Conservation (phyloP, 1,284 basidiomycete genomes). For the Mrakiaceae sp. region DNA sequence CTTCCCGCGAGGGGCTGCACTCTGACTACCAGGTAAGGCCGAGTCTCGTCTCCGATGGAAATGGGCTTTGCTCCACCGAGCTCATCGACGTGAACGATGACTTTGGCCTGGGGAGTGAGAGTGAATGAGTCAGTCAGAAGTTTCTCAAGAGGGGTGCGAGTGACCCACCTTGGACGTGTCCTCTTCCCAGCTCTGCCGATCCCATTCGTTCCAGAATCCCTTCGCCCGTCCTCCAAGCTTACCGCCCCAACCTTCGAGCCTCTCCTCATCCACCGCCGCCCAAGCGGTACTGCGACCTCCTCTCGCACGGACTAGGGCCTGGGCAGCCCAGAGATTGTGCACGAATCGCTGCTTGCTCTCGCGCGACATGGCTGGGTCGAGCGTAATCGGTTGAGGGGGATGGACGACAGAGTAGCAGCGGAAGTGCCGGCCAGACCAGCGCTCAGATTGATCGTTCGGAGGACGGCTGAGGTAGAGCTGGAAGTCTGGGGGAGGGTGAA, state of each 20-base stretch:
- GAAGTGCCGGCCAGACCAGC: conserved; percentile 48
- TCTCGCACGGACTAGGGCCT: conserved; percentile 62
- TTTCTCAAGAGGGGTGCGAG: not conserved
- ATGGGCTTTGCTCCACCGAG: conserved; percentile 59
- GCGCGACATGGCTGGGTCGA: conserved; percentile 52
- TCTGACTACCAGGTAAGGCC: conserved; percentile 61
- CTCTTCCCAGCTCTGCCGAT: conserved; percentile 58
- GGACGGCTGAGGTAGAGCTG: conserved; percentile 71
- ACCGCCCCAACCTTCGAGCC: conserved; percentile 42
- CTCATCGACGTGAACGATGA: conserved; percentile 70
- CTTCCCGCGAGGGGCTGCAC: conserved; percentile 71
- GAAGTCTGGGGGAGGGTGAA: conserved; percentile 48
- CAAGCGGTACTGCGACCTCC: conserved; percentile 42
- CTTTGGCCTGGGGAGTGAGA: conserved; percentile 52
- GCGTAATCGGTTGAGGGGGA: conserved; percentile 51
- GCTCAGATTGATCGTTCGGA: conserved; percentile 63
- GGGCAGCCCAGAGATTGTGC: conserved; percentile 71
- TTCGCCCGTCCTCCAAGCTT: conserved; percentile 48
- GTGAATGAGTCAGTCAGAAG: not conserved
- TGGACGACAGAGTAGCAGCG: conserved; percentile 60
- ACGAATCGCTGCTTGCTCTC: conserved; percentile 69
- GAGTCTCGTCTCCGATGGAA: conserved; percentile 52
- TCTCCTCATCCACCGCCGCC: conserved; percentile 45
- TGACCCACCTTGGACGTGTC: conserved; percentile 58
- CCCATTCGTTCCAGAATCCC: conserved; percentile 75